A percentile compares a stretch with the other conserved stretches of the same genome.
Evolutionary conservation across 768 basidiomycete species (phyloP).

Genomic region (Psilocybe tampanensis): DNA sequence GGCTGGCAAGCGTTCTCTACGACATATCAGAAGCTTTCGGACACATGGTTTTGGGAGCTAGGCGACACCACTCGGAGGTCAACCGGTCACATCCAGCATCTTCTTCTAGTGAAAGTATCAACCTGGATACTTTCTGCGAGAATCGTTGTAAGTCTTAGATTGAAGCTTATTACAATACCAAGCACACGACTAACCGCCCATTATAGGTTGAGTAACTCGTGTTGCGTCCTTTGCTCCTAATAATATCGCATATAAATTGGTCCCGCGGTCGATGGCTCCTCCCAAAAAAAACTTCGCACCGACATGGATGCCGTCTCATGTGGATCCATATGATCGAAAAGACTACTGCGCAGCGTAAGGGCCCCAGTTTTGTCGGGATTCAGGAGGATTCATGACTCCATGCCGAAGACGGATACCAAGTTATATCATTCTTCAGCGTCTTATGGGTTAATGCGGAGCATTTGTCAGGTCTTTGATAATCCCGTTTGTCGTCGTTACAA

Average conservation of each 20-base stretch:
- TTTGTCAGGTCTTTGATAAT: background rate
- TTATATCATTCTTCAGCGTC: background rate
- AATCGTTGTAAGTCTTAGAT: background rate
- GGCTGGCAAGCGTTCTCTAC: background rate
- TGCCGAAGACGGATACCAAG: background rate
- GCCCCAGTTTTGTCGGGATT: background rate
- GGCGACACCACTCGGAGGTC: background rate
- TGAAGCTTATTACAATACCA: background rate
- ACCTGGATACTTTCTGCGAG: background rate
- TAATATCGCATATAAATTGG: background rate
- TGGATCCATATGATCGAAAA: background rate
- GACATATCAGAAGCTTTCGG: background rate
- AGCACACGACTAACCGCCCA: background rate
- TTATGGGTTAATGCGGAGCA: background rate
- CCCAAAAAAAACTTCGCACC: background rate
- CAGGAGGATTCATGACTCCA: background rate
- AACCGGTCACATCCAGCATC: background rate
- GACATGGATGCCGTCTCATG: background rate
- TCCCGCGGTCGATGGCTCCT: background rate
- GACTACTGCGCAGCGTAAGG: background rate
- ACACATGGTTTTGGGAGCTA: background rate
- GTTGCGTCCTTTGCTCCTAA: background rate
- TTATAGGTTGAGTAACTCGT: background rate
- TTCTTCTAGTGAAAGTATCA: background rate
- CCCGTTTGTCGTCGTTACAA: background rate